Evolutionary conservation across 2,329 filamentous ascomycete species (phyloP).

Genomic region (Exophiala sideris): DNA sequence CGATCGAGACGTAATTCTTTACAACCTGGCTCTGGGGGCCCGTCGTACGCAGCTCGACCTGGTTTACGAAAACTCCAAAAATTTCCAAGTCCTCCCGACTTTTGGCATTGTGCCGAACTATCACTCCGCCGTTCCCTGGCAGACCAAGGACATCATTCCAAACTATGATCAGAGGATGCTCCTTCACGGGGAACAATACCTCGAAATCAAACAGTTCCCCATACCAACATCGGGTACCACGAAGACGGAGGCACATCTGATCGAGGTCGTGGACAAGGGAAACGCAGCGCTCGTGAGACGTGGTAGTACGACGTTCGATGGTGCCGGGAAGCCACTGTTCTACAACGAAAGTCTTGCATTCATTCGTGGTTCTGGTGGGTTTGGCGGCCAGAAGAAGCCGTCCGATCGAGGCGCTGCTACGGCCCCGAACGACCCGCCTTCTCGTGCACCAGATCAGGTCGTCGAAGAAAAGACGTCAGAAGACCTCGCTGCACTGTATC

Average conservation of each 20-base stretch:
- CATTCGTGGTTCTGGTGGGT: constrained; percentile 83
- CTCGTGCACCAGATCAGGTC: constrained; percentile 71
- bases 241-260: constrained; percentile 46
- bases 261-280: constrained; percentile 96
- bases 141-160: constrained; percentile 76
- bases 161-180: constrained; percentile 99
- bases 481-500: constrained; percentile 90
- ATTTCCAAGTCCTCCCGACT: constrained; percentile 80
- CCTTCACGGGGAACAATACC: constrained; percentile 95
- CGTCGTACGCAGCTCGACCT: constrained; percentile 78
- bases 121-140: constrained; percentile 75
- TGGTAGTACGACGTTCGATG: constrained; percentile 76
- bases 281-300: constrained; percentile 77
- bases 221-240: constrained; percentile 69
- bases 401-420: constrained; percentile 68
- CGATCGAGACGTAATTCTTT: constrained; percentile 85
- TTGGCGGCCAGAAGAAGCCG: constrained; percentile 76
- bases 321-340: constrained; percentile 82
- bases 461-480: constrained; percentile 81
- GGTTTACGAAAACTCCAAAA: constrained; percentile 82
- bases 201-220: constrained; percentile 86
- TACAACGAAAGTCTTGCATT: constrained; percentile 96
- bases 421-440: constrained; percentile 71
- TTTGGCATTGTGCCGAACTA: constrained; percentile 93
- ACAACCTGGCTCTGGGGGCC: constrained; percentile 90